Percentiles rank a stretch among this genome's conserved stretches.
phyloP scores from a whole-genome alignment of 225 moss, liverwort and hornwort species.

The Rhytidiadelphus loreus region DNA sequence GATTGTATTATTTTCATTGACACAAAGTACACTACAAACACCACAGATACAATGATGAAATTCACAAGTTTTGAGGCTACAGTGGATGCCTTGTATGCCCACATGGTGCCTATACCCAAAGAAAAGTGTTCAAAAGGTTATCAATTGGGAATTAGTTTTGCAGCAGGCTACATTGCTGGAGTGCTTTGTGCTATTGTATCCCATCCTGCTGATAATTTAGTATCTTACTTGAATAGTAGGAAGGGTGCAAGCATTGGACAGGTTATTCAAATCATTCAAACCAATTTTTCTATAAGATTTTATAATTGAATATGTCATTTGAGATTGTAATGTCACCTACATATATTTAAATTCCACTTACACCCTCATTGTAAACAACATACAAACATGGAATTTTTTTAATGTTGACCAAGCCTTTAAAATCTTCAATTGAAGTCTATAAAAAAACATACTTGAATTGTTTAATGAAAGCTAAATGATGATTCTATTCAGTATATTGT shows the following conservation, averaged over 20 bases:
- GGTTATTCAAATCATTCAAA: neutral
- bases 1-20: neutral
- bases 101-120: constrained; percentile 62
- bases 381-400: neutral
- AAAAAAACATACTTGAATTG: neutral
- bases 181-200: constrained; percentile 84
- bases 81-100: constrained; percentile 62
- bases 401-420: too few species aligned
- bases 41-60: constrained; percentile 91
- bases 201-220: constrained; percentile 91
- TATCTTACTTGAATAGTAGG: constrained; percentile 71
- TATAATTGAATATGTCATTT: neutral
- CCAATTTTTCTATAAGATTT: neutral
- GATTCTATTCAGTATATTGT: too few species aligned
- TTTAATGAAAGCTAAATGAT: neutral
- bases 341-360: neutral
- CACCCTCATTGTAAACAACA: neutral
- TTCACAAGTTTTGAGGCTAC: constrained; percentile 81
- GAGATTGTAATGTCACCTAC: neutral
- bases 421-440: neutral
- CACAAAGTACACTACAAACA: neutral
- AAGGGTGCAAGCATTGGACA: constrained; percentile 69
- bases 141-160: constrained; percentile 85
- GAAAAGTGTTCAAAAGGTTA: constrained; percentile 58
- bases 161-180: constrained; percentile 78